Percentiles rank a stretch among this genome's conserved stretches.
These are phyloP conservation scores for Suillus weaverae DNA, from an alignment of 768 basidiomycete genomes.

Conservation along the genomic window DNA sequence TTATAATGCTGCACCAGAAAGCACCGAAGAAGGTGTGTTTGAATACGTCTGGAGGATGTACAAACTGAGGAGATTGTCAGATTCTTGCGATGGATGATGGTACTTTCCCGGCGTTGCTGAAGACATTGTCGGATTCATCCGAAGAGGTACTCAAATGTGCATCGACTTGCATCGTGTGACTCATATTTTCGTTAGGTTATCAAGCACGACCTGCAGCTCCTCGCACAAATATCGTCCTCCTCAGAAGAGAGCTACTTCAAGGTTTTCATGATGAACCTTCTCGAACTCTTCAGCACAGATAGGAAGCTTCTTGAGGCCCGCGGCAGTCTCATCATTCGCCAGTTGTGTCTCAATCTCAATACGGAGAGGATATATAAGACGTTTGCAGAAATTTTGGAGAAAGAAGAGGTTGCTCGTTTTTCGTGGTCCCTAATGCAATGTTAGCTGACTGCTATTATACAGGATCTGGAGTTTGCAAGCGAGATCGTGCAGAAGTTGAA, in stretches of 20 bases:
- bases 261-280: slow-evolving; percentile 90
- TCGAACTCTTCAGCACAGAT: slow-evolving; percentile 95
- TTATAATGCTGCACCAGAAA: slow-evolving; percentile 98
- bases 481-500: slow-evolving; percentile 98
- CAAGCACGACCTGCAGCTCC: slow-evolving; percentile 91
- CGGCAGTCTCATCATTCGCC: slow-evolving; percentile 88
- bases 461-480: slow-evolving; percentile 98
- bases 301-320: slow-evolving; percentile 84
- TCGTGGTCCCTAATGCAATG: not conserved
- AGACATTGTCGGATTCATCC: slow-evolving; percentile 93
- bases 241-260: slow-evolving; percentile 97
- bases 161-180: slow-evolving; percentile 6
- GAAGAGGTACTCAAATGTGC: slow-evolving; percentile 65
- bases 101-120: slow-evolving; percentile 92
- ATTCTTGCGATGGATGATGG: slow-evolving; percentile 96
- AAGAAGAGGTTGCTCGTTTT: slow-evolving; percentile 76
- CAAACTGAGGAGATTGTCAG: slow-evolving; percentile 39
- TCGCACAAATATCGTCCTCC: slow-evolving; percentile 95
- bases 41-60: not conserved
- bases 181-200: slow-evolving; percentile 63
- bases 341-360: slow-evolving; percentile 90
- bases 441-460: slow-evolving; percentile 5
- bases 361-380: slow-evolving; percentile 94
- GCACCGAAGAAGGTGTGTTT: slow-evolving; percentile 83
- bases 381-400: slow-evolving; percentile 87